A percentile compares a stretch with the other conserved stretches of the same genome.
Evolutionary conservation across 2,329 filamentous ascomycete species (phyloP).

Genomic region (Chaetomiaceae sp.): DNA sequence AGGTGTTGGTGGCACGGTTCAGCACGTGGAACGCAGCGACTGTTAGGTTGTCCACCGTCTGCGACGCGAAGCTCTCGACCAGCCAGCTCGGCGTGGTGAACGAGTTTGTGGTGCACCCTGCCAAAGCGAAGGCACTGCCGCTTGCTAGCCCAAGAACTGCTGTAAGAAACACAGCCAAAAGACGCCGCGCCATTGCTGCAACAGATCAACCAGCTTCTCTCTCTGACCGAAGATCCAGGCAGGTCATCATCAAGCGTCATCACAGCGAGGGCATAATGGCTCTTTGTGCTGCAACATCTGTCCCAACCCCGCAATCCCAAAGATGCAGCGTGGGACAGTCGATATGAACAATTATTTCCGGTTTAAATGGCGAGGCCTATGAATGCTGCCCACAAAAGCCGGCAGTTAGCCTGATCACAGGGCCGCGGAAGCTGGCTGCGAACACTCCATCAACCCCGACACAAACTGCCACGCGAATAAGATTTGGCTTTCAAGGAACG

Average conservation of each 20-base stretch:
- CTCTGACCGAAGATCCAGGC: too few species aligned
- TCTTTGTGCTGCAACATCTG: neutral
- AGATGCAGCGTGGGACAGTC: neutral
- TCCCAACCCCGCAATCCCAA: neutral
- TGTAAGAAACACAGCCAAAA: neutral
- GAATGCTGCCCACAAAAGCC: neutral
- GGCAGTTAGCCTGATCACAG: slow-evolving; percentile 6
- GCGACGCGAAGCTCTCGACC: slow-evolving; percentile 15
- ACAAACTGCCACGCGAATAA: too few species aligned
- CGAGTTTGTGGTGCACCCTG: slow-evolving; percentile 21
- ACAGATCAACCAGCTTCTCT: too few species aligned
- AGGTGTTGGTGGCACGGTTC: slow-evolving; percentile 23
- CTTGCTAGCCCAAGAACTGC: slow-evolving; percentile 1
- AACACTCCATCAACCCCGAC: too few species aligned
- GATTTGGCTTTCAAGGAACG: too few species aligned
- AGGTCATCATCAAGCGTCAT: too few species aligned
- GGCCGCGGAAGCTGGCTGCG: too few species aligned
- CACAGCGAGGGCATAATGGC: neutral
- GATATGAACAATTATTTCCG: slow-evolving; percentile 2
- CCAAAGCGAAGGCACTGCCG: neutral
- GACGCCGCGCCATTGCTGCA: neutral
- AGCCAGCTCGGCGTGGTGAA: slow-evolving; percentile 25
- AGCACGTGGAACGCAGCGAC: slow-evolving; percentile 10
- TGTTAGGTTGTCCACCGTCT: slow-evolving; percentile 4
- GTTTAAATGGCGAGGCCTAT: neutral